These are phyloP conservation scores for Petunia axillaris DNA, from an alignment of 257 asterid species.

Conservation along the genomic window DNA sequence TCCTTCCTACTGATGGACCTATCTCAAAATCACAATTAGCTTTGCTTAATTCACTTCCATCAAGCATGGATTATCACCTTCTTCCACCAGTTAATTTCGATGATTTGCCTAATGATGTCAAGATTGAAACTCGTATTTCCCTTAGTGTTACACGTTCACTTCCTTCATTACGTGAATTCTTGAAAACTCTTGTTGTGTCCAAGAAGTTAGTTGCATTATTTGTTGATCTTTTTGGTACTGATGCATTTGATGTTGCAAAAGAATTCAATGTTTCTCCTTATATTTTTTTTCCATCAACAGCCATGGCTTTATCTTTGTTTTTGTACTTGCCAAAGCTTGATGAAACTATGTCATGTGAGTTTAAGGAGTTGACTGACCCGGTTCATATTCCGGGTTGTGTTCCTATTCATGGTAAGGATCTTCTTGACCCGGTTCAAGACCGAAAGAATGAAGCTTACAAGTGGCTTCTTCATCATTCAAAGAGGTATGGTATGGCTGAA, in stretches of 20 bases:
- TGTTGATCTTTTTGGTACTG: slow-evolving; percentile 79
- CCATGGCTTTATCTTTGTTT: slow-evolving; percentile 56
- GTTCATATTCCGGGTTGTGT: slow-evolving; percentile 63
- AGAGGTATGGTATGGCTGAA: slow-evolving; percentile 58
- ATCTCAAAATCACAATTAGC: slow-evolving; percentile 47
- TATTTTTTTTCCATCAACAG: slow-evolving; percentile 63
- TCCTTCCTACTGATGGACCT: slow-evolving; percentile 63
- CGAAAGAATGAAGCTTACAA: slow-evolving; percentile 60
- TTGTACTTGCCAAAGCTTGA: slow-evolving; percentile 59
- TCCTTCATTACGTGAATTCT: slow-evolving; percentile 41
- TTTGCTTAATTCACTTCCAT: slow-evolving; percentile 60
- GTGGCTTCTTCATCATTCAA: slow-evolving; percentile 52
- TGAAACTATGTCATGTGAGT: slow-evolving; percentile 47
- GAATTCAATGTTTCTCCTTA: slow-evolving; percentile 51
- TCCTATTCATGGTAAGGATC: slow-evolving; percentile 60
- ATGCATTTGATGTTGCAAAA: slow-evolving; percentile 58
- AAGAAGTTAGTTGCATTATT: slow-evolving; percentile 53
- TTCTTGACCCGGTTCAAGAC: slow-evolving; percentile 69
- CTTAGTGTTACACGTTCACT: slow-evolving; percentile 68
- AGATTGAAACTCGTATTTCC: slow-evolving; percentile 58
- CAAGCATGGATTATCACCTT: slow-evolving; percentile 40
- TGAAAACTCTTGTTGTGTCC: slow-evolving; percentile 30
- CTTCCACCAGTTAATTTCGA: slow-evolving; percentile 57
- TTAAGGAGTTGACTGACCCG: slow-evolving; percentile 52
- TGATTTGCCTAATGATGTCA: slow-evolving; percentile 49